Evolutionary conservation across 176 grass and related monocot genomes (phyloP).

Genomic region (Thalia dealbata): DNA sequence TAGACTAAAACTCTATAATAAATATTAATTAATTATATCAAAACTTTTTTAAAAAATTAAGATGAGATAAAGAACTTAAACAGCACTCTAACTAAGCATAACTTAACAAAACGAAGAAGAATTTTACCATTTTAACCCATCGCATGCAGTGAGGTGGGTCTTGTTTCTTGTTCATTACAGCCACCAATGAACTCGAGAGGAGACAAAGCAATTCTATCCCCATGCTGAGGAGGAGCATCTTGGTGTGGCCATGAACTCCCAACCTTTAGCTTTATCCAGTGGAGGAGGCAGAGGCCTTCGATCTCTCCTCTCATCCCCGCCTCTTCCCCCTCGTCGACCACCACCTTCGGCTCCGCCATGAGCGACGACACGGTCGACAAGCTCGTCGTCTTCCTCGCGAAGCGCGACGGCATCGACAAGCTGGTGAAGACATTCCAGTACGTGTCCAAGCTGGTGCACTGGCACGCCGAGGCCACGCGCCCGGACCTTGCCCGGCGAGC

Average conservation of each 20-base stretch:
- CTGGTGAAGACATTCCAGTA: constrained; percentile 99
- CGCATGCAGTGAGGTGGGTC: too few relatives aligned
- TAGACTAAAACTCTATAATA: too few relatives aligned
- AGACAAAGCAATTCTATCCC: constrained; percentile 1
- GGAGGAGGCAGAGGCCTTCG: background rate
- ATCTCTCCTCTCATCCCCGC: background rate
- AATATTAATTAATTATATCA: too few relatives aligned
- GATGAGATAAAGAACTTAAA: too few relatives aligned
- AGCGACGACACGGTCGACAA: constrained; percentile 76
- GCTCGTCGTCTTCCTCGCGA: constrained; percentile 95
- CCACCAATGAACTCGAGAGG: background rate
- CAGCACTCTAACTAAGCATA: too few relatives aligned
- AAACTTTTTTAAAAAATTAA: too few relatives aligned
- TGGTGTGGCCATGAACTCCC: background rate
- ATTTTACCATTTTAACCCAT: too few relatives aligned
- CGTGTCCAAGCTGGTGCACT: constrained; percentile 82
- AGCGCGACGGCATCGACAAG: constrained; percentile 96
- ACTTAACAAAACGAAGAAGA: too few relatives aligned
- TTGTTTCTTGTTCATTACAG: background rate
- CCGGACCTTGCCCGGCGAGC: constrained; percentile 46
- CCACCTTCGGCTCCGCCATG: background rate
- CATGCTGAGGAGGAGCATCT: background rate
- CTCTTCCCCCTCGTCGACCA: background rate
- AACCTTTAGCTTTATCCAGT: background rate
- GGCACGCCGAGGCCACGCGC: constrained; percentile 44